Conservation (phyloP, 805 yeast species). For the Cyberlindnera mississippiensis region DNA sequence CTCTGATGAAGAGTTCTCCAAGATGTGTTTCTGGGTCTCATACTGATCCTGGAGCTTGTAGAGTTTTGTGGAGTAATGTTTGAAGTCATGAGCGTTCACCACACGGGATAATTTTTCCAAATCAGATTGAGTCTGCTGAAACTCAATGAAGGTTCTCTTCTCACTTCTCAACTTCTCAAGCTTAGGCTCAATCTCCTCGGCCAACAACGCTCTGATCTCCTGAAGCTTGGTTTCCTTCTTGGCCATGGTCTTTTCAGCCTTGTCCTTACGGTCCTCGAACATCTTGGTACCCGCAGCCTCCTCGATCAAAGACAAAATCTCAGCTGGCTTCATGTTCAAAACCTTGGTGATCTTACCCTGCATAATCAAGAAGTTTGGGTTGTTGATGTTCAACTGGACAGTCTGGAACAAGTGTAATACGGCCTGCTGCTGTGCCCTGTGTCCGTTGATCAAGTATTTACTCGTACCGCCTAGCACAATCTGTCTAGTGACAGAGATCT, state of each 20-base stretch:
- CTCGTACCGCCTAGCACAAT: constrained; percentile 87
- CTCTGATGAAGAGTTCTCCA: constrained; percentile 39
- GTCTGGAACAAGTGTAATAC: constrained; percentile 89
- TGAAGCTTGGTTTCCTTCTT: constrained; percentile 83
- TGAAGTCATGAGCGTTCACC: constrained; percentile 74
- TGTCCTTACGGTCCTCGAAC: constrained; percentile 89
- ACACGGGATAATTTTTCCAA: constrained; percentile 70
- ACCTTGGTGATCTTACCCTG: constrained; percentile 98
- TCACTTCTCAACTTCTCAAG: constrained; percentile 75
- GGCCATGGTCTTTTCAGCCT: constrained; percentile 86
- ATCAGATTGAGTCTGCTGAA: constrained; percentile 78
- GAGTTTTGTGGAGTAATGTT: constrained; percentile 37
- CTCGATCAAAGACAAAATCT: constrained; percentile 84
- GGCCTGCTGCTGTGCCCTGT: constrained; percentile 91
- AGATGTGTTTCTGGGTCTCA: constrained; percentile 36
- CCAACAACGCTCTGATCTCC: constrained; percentile 67
- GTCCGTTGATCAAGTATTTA: constrained; percentile 91
- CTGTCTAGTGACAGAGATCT: constrained; percentile 89
- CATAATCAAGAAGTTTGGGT: constrained; percentile 96
- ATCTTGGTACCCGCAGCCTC: constrained; percentile 98
- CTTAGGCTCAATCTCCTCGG: constrained; percentile 92
- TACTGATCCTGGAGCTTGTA: constrained; percentile 41
- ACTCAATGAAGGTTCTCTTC: constrained; percentile 78
- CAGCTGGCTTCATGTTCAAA: constrained; percentile 91
- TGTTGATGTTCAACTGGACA: constrained; percentile 92